These are phyloP conservation scores for Colletotrichum lentis DNA, from an alignment of 2,329 filamentous ascomycete species.

Conservation along the genomic window DNA sequence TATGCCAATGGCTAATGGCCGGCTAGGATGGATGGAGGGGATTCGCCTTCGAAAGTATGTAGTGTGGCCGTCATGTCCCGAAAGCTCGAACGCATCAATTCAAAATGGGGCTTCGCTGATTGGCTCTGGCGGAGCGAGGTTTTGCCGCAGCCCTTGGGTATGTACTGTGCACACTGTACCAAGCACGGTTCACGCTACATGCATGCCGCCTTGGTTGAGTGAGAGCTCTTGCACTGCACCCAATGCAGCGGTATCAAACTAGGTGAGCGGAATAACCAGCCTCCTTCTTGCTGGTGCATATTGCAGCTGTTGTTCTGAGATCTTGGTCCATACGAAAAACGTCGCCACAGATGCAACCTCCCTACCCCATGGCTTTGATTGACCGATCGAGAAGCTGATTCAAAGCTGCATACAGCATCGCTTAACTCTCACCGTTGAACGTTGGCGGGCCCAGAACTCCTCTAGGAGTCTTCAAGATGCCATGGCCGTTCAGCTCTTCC, in stretches of 20 bases:
- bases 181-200: constrained; percentile 3
- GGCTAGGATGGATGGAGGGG: constrained; percentile 36
- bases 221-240: constrained; percentile 4
- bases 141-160: constrained; percentile 14
- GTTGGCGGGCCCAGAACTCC: constrained; percentile 23
- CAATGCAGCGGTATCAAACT: constrained; percentile 7
- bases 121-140: constrained; percentile 28
- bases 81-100: constrained; percentile 34
- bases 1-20: constrained; percentile 37
- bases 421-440: neutral
- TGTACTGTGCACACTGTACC: constrained; percentile 24
- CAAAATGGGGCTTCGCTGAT: constrained; percentile 30
- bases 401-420: constrained; percentile 3
- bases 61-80: constrained; percentile 38
- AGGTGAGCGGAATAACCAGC: constrained; percentile 11
- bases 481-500: constrained; percentile 45
- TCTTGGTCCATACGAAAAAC: neutral
- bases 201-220: constrained; percentile 7
- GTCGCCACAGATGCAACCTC: no score
- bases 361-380: neutral
- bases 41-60: constrained; percentile 36
- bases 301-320: neutral
- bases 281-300: neutral
- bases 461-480: constrained; percentile 40
- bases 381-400: constrained; percentile 14